phyloP scores from a whole-genome alignment of 2,329 filamentous ascomycete species.

The Elsinoe perseae region DNA sequence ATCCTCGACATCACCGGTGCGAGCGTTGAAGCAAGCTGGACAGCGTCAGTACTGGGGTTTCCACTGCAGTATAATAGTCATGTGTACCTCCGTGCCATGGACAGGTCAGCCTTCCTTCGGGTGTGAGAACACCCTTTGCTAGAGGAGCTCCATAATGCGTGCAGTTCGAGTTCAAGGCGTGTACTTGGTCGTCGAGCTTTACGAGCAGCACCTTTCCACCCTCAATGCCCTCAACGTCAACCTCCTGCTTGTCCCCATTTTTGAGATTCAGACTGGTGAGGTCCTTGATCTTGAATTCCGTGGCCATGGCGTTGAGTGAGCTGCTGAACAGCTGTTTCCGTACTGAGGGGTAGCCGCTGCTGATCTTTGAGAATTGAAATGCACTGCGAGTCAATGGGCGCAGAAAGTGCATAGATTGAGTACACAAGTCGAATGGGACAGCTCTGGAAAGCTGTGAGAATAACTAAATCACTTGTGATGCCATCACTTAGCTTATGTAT shows the following conservation, averaged over 20 bases:
- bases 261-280: conserved; percentile 66
- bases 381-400: conserved; percentile 3
- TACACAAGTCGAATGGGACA: neutral
- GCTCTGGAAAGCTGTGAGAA: neutral
- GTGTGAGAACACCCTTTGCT: conserved; percentile 73
- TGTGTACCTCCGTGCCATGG: conserved; percentile 88
- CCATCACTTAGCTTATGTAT: conserved; percentile 5
- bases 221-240: conserved; percentile 82
- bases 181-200: conserved; percentile 66
- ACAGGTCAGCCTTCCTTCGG: conserved; percentile 77
- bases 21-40: conserved; percentile 82
- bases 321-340: conserved; percentile 20
- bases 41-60: conserved; percentile 15
- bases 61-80: neutral
- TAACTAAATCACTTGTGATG: neutral
- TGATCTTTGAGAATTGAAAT: neutral
- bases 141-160: conserved; percentile 89
- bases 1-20: conserved; percentile 88
- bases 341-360: conserved; percentile 2
- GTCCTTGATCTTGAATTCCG: conserved; percentile 60
- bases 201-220: conserved; percentile 79
- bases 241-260: conserved; percentile 77
- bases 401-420: conserved; percentile 5
- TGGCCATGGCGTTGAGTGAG: conserved; percentile 34
- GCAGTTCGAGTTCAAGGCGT: conserved; percentile 77